Percentiles rank a stretch among this genome's conserved stretches.
Evolutionary conservation across 495 filamentous ascomycete genomes (phyloP).

Genomic region (Aspergillus mulundensis): DNA sequence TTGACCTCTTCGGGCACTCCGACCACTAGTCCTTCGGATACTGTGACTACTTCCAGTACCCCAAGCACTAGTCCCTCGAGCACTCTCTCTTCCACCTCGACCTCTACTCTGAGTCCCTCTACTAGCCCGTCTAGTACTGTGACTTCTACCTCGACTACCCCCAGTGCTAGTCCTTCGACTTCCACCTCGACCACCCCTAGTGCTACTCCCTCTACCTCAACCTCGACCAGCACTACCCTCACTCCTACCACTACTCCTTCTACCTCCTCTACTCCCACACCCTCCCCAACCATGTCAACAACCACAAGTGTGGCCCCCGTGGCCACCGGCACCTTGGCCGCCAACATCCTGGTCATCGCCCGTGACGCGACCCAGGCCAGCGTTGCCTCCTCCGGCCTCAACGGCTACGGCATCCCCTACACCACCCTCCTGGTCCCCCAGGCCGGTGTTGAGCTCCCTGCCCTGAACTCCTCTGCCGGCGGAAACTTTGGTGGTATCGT

Average conservation of each 20-base stretch:
- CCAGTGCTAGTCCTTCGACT: conserved; percentile 8
- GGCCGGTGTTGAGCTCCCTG: conserved; percentile 45
- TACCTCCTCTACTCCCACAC: conserved; percentile 11
- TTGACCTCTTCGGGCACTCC: conserved; percentile 15
- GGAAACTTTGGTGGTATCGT: conserved; percentile 59
- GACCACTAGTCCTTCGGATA: conserved; percentile 2
- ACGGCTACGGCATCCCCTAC: conserved; percentile 60
- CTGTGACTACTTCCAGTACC: conserved; percentile 3
- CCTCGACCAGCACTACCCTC: conserved; percentile 6
- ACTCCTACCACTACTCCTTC: not conserved
- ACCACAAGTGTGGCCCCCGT: conserved; percentile 7
- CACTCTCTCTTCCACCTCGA: too few species aligned
- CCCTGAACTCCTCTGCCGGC: conserved; percentile 41
- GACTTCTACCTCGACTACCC: conserved; percentile 11
- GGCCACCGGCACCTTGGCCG: conserved; percentile 27
- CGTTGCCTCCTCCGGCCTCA: conserved; percentile 50
- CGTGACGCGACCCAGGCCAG: conserved; percentile 43
- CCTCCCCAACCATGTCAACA: conserved; percentile 17
- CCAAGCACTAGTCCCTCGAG: too few species aligned
- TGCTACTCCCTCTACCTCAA: conserved; percentile 15
- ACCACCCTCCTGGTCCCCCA: conserved; percentile 52
- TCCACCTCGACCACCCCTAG: conserved; percentile 7
- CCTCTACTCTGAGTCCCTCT: too few species aligned
- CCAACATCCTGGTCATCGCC: conserved; percentile 57
- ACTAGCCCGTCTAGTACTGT: too few species aligned